phyloP scores from a whole-genome alignment of 306 rosid species.

The Ormosia emarginata region DNA sequence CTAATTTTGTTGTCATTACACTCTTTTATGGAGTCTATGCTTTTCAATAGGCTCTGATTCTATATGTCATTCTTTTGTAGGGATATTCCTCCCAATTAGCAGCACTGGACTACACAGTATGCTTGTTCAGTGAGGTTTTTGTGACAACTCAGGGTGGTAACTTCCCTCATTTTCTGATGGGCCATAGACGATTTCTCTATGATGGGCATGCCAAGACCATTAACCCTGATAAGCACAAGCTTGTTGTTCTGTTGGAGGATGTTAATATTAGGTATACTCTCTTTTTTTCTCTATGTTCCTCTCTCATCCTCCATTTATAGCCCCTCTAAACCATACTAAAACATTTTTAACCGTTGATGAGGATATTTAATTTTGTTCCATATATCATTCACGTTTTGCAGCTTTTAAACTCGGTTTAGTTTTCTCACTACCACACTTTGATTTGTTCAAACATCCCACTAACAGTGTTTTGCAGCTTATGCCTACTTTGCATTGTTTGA shows the following conservation, averaged over 20 bases:
- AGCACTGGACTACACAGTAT: conserved; percentile 82
- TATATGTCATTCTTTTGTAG: conserved; percentile 38
- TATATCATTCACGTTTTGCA: not conserved
- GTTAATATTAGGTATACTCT: conserved; percentile 51
- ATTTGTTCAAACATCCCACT: not conserved
- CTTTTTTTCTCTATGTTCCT: not conserved
- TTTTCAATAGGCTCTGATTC: conserved; percentile 21
- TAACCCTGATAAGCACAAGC: conserved; percentile 87
- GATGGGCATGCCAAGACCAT: conserved; percentile 89
- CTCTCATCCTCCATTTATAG: not conserved
- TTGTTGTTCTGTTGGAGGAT: conserved; percentile 66
- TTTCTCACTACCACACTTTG: not conserved
- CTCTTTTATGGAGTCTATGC: not conserved
- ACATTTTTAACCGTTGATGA: not conserved
- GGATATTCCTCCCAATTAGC: conserved; percentile 92
- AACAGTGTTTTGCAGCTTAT: not conserved
- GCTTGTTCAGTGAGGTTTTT: conserved; percentile 86
- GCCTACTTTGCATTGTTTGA: not conserved
- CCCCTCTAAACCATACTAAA: not conserved
- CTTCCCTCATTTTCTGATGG: conserved; percentile 96
- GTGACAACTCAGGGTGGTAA: conserved; percentile 98
- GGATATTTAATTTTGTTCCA: not conserved
- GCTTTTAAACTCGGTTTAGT: not conserved
- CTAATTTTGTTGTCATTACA: not conserved
- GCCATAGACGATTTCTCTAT: conserved; percentile 77